Evolutionary conservation across 2,329 filamentous ascomycete genomes (phyloP).

Genomic region (Talaromyces piceae): DNA sequence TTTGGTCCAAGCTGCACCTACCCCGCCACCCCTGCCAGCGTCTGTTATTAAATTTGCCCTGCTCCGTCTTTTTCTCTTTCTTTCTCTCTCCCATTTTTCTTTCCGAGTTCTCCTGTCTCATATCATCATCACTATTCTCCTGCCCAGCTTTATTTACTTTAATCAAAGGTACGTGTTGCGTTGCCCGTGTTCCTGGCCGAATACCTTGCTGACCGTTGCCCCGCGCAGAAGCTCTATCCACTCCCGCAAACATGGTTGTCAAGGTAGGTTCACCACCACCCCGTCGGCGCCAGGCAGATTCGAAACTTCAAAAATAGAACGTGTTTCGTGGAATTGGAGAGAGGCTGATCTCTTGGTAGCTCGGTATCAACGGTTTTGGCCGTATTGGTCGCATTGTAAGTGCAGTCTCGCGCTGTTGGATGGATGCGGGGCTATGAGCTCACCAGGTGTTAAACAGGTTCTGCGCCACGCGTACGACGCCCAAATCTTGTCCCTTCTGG

Average conservation of each 20-base stretch:
- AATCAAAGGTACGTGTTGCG: not conserved
- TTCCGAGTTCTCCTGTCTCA: constrained; percentile 1
- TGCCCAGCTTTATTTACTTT: not conserved
- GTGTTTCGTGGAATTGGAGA: no score
- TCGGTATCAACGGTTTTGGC: constrained; percentile 99
- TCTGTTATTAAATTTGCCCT: not conserved
- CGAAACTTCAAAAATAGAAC: no score
- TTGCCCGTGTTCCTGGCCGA: not conserved
- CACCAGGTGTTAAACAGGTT: constrained; percentile 43
- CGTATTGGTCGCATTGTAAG: constrained; percentile 89
- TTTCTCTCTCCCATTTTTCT: not conserved
- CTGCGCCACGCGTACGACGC: constrained; percentile 83
- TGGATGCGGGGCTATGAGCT: constrained; percentile 18
- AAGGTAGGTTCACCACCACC: constrained; percentile 20
- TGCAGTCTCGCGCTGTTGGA: constrained; percentile 13
- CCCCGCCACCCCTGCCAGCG: constrained; percentile 16
- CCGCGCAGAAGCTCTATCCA: constrained; percentile 18
- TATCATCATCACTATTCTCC: not conserved
- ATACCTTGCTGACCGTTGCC: constrained; percentile 21
- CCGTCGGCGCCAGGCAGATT: constrained; percentile 1
- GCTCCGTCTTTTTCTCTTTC: constrained; percentile 5
- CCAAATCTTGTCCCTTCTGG: not conserved
- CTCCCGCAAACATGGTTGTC: constrained; percentile 28
- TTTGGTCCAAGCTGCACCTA: constrained; percentile 21
- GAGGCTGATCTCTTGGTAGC: constrained; percentile 55